phyloP scores from a whole-genome alignment of 2,329 filamentous ascomycete genomes.

The Scolecobasidium constrictum region DNA sequence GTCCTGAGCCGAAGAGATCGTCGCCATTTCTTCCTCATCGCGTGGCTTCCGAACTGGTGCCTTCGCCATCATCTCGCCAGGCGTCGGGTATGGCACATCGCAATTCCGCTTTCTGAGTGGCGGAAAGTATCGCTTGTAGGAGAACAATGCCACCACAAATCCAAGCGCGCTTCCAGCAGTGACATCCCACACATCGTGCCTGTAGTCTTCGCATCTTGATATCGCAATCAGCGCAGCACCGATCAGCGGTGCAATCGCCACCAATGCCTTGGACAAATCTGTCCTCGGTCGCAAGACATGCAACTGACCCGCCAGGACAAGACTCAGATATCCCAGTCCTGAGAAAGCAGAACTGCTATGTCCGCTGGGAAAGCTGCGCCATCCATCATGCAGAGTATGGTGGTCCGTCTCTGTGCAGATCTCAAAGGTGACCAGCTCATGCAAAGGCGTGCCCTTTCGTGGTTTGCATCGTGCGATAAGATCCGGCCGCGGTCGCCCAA shows the following conservation, averaged over 20 bases:
- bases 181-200: constrained; percentile 55
- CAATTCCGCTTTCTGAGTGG: constrained; percentile 21
- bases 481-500: constrained; percentile 76
- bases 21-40: constrained; percentile 7
- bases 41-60: neutral
- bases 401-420: constrained; percentile 63
- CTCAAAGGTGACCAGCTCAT: constrained; percentile 48
- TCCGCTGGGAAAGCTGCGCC: constrained; percentile 73
- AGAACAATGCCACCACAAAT: constrained; percentile 43
- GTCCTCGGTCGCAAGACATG: constrained; percentile 47
- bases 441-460: constrained; percentile 40
- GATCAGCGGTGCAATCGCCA: constrained; percentile 45
- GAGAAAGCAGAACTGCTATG: constrained; percentile 72
- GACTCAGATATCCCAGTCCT: constrained; percentile 62
- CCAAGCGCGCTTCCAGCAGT: constrained; percentile 45
- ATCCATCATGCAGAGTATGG: constrained; percentile 67
- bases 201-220: constrained; percentile 51
- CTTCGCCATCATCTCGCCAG: neutral
- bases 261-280: constrained; percentile 43
- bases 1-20: constrained; percentile 1
- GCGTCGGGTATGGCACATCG: constrained; percentile 8
- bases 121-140: constrained; percentile 51
- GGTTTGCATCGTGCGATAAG: constrained; percentile 82
- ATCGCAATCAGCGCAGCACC: constrained; percentile 50
- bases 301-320: constrained; percentile 59